Evolutionary conservation across 2,329 filamentous ascomycete genomes (phyloP), one percentile per base, ranked within the genome.

Genomic region (Botrytis sinoallii): DNA sequence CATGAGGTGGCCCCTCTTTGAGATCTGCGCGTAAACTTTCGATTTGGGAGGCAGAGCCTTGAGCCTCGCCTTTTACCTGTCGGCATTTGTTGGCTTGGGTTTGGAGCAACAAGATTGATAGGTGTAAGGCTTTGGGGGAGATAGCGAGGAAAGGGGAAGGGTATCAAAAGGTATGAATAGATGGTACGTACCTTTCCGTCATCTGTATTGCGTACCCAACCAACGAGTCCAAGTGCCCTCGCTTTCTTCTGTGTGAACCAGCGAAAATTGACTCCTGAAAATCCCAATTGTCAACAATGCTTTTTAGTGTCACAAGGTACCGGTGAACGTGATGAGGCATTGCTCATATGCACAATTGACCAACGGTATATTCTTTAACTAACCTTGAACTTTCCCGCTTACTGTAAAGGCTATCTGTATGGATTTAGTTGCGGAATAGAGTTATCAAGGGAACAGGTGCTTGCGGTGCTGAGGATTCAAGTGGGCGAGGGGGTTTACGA

Each of bases 31-130:
- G 84, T 77, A 98, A 92, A 72, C 89, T 88, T 70, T 89, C 83
- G 40, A 98, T 81, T 3, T 87, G 83, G 0, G 89, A 86, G 1
- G 90, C 86, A 2, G 88, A 85, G 44, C 94, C 95, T 81, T 98
- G 95, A 8, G 91, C 94, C 83, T 98, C 95, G 40, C 95, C 95
- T 80, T 93, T 90, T 65, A 98, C 95, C 93, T 97, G 35, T 25
- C 14, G 52, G 4, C 4, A 1, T 40, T 25, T 40, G 29, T 61
- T 61, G 25, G 38, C 6, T 42, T 42, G 6, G 16, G 52, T 20
- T 52, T 52, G 48, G 14, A 42, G 20, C 14, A 22, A 25, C n/a
- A 18, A 16, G 55, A 32, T 38, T n/a, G 40, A 20, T 4, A 9
- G 2, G 38, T 5, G 42, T 25, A 8, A 9, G n/a, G 3, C 10